Evolutionary conservation across 2,329 filamentous ascomycete genomes (phyloP), one percentile per base, ranked within the genome.

Genomic region (Cryphonectria japonica): DNA sequence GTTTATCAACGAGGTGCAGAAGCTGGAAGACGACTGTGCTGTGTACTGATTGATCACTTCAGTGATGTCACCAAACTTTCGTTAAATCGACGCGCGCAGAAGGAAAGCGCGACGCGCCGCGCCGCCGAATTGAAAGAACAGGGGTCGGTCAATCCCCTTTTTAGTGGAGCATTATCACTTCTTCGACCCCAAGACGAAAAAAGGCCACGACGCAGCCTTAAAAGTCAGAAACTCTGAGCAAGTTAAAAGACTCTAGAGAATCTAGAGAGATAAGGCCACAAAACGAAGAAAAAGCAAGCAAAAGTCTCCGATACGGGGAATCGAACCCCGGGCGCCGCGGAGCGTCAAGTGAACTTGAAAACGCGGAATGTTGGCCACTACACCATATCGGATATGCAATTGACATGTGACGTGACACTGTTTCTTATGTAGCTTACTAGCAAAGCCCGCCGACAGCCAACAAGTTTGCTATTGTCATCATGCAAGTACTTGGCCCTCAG

Each of bases 61-160:
- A 67, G 73, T 74, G 74, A 76, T 76, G 75, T 75, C 75, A 76
- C 68, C 68, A 71, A 73, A 69, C 62, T 68, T 73, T 69, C 46
- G 60, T 57, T 29, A 59, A 68, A 71, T 39, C 70, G 68, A 73
- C 74, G 72, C 72, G 67, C 68, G 19, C 50, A 43, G 54, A 32
- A 22, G 65, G 70, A 61, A 70, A 37, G 68, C 52, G 66, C 70
- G 70, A 63, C 61, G 67, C 72, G 71, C 66, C 64, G 26, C 54
- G 54, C 26, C 26, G 4, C 8, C 8, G 54, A 16, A 59, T 19
- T 34, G 29, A 59, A 26, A 16, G 4, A n/a, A 6, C 19, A 62
- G 61, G 41, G 34, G 39, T 29, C 14, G 14, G n/a, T 29, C n/a
- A 16, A 11, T n/a, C 22, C n/a, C 61, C 14, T 64, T 46, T 46